A percentile compares a stretch with the other conserved stretches of the same genome.
These are phyloP conservation scores for Globisporangium heterothallicum DNA, from an alignment of 352 stramenopile genomes.

Conservation along the genomic window DNA sequence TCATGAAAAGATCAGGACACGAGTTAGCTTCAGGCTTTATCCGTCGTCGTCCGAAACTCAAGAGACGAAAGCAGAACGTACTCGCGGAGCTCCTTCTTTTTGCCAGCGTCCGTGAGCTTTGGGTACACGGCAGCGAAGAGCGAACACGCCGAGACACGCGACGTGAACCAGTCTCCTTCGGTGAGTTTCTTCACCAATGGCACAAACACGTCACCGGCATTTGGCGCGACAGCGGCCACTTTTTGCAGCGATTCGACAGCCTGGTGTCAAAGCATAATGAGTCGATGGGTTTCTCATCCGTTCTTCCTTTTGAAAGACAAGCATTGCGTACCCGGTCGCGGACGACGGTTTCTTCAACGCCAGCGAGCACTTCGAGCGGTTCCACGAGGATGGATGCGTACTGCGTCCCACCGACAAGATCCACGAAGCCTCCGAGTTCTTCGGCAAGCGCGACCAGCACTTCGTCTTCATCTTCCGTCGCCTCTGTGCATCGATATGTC, in stretches of 20 bases:
- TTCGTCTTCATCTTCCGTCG: slow-evolving; percentile 92
- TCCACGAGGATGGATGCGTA: slow-evolving; percentile 73
- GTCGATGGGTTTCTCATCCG: too few relatives aligned
- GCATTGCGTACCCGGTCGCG: slow-evolving; percentile 50
- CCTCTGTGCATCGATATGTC: slow-evolving; percentile 29
- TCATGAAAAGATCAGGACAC: neutral
- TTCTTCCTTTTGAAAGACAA: neutral
- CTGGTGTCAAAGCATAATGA: slow-evolving; percentile 9
- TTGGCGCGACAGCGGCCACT: slow-evolving; percentile 55
- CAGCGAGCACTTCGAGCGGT: slow-evolving; percentile 88
- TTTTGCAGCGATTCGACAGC: slow-evolving; percentile 75
- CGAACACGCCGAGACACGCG: slow-evolving; percentile 81
- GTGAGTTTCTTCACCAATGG: slow-evolving; percentile 75
- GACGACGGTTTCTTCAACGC: slow-evolving; percentile 93
- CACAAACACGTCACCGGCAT: slow-evolving; percentile 57
- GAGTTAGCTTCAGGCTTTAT: slow-evolving; percentile 1
- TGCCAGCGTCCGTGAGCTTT: slow-evolving; percentile 47
- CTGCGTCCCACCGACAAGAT: slow-evolving; percentile 72
- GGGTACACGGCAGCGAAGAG: slow-evolving; percentile 72
- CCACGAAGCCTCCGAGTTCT: slow-evolving; percentile 88
- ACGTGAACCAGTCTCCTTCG: slow-evolving; percentile 88
- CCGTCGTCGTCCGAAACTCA: neutral
- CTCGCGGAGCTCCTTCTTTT: slow-evolving; percentile 83
- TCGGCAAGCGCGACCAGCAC: slow-evolving; percentile 89
- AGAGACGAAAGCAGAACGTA: slow-evolving; percentile 23